Percentiles rank a stretch among this genome's conserved stretches.
Conservation (phyloP, 805 yeast species). For the Maudiozyma saulgeensis region DNA sequence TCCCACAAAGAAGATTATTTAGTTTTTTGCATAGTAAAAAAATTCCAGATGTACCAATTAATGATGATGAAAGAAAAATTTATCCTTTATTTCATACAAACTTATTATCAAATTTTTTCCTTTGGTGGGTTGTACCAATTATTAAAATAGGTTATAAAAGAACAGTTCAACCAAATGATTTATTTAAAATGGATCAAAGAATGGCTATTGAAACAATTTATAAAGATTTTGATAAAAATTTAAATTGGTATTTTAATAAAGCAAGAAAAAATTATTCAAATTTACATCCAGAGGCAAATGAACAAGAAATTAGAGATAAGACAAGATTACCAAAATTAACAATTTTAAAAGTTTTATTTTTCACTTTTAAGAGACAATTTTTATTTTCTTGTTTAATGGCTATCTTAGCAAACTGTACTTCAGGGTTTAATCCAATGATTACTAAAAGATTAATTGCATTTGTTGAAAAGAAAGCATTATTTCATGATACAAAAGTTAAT, state of each 20-base stretch:
- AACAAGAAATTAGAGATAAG: constrained; percentile 31
- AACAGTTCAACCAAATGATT: constrained; percentile 56
- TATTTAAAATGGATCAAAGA: constrained; percentile 38
- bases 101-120: constrained; percentile 37
- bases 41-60: constrained; percentile 40
- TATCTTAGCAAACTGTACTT: constrained; percentile 37
- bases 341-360: constrained; percentile 37
- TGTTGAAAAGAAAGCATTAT: constrained; percentile 43
- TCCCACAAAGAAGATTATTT: constrained; percentile 40
- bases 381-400: constrained; percentile 36
- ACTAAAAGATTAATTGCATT: constrained; percentile 55
- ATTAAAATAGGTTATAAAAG: constrained; percentile 62
- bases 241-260: constrained; percentile 27
- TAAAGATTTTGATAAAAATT: constrained; percentile 28
- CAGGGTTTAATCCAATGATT: constrained; percentile 55
- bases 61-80: constrained; percentile 39
- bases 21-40: constrained; percentile 40
- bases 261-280: constrained; percentile 26
- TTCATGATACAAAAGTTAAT: constrained; percentile 35
- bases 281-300: constrained; percentile 30
- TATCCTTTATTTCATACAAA: constrained; percentile 41
- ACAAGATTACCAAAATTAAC: constrained; percentile 21
- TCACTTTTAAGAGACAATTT: constrained; percentile 43
- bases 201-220: constrained; percentile 36
- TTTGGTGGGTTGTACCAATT: constrained; percentile 63